These are phyloP conservation scores for Xylaria nigripes DNA, from an alignment of 495 filamentous ascomycete genomes.

Conservation along the genomic window DNA sequence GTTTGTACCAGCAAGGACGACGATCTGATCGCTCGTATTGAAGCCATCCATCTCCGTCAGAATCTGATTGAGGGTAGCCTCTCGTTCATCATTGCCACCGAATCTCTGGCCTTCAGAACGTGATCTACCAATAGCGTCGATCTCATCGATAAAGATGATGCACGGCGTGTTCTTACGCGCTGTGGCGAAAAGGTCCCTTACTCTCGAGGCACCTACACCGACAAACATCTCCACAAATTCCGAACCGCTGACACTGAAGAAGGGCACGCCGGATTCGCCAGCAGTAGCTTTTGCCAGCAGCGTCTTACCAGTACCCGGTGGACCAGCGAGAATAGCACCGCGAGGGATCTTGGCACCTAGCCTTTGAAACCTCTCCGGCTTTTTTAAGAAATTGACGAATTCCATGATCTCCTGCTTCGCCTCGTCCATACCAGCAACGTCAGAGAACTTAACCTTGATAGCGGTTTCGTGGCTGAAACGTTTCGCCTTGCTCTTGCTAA, in stretches of 20 bases:
- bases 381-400: slow-evolving; percentile 92
- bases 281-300: slow-evolving; percentile 94
- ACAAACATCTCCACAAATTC: slow-evolving; percentile 99
- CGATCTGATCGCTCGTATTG: slow-evolving; percentile 94
- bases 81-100: slow-evolving; percentile 94
- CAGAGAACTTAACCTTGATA: slow-evolving; percentile 91
- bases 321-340: slow-evolving; percentile 91
- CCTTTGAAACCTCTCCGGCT: slow-evolving; percentile 80
- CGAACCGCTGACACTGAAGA: slow-evolving; percentile 96
- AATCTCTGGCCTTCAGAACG: slow-evolving; percentile 60
- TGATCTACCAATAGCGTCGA: slow-evolving; percentile 92
- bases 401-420: slow-evolving; percentile 99
- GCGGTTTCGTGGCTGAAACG: slow-evolving; percentile 95
- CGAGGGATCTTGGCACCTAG: slow-evolving; percentile 96
- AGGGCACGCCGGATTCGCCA: slow-evolving; percentile 93
- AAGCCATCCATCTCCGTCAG: slow-evolving; percentile 99
- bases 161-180: slow-evolving; percentile 93
- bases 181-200: slow-evolving; percentile 89
- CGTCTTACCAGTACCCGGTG: slow-evolving; percentile 97
- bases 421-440: slow-evolving; percentile 98
- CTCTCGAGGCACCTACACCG: slow-evolving; percentile 90
- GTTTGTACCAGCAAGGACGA: slow-evolving; percentile 97
- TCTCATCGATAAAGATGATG: slow-evolving; percentile 99
- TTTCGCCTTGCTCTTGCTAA: slow-evolving; percentile 90
- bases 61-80: slow-evolving; percentile 95